A percentile compares a stretch with the other conserved stretches of the same genome.
These are phyloP conservation scores for Sphagnurus paluster DNA, from an alignment of 1,284 basidiomycete genomes.

Conservation along the genomic window DNA sequence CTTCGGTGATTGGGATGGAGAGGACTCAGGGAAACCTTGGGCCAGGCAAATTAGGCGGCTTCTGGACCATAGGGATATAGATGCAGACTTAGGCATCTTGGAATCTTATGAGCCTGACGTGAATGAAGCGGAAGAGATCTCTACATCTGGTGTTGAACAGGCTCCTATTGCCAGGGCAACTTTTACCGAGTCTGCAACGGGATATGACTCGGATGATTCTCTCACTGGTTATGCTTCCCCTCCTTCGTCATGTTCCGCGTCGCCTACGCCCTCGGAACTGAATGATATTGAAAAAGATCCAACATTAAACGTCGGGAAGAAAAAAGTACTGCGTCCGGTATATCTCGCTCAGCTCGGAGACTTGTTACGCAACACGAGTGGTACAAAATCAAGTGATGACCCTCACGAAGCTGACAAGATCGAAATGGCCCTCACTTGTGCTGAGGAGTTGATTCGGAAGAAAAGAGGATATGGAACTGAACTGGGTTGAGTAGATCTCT, in stretches of 20 bases:
- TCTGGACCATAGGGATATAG: conserved; percentile 50
- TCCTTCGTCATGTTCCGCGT: conserved; percentile 71
- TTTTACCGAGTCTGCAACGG: conserved; percentile 28
- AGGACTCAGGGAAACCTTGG: conserved; percentile 70
- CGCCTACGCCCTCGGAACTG: conserved; percentile 79
- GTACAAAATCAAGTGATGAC: conserved; percentile 51
- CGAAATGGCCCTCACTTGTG: conserved; percentile 76
- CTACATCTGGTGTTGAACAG: conserved; percentile 4
- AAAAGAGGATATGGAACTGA: conserved; percentile 85
- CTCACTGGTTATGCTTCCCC: conserved; percentile 74
- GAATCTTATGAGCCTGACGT: conserved; percentile 5
- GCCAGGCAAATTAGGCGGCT: conserved; percentile 56
- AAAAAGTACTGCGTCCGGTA: conserved; percentile 73
- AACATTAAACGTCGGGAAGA: conserved; percentile 62
- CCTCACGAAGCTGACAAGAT: conserved; percentile 72
- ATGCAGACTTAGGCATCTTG: conserved; percentile 34
- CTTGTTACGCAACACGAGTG: conserved; percentile 56
- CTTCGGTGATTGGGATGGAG: conserved; percentile 86
- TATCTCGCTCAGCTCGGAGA: conserved; percentile 81
- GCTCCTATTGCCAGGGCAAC: conserved; percentile 11
- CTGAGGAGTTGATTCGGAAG: conserved; percentile 79
- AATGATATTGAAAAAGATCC: conserved; percentile 86
- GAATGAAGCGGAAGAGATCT: conserved; percentile 1
- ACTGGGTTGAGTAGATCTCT: conserved; percentile 55
- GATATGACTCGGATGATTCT: conserved; percentile 81